Base-by-base conservation (phyloP, 2,329 filamentous ascomycete species). In the Geosmithia flava region DNA sequence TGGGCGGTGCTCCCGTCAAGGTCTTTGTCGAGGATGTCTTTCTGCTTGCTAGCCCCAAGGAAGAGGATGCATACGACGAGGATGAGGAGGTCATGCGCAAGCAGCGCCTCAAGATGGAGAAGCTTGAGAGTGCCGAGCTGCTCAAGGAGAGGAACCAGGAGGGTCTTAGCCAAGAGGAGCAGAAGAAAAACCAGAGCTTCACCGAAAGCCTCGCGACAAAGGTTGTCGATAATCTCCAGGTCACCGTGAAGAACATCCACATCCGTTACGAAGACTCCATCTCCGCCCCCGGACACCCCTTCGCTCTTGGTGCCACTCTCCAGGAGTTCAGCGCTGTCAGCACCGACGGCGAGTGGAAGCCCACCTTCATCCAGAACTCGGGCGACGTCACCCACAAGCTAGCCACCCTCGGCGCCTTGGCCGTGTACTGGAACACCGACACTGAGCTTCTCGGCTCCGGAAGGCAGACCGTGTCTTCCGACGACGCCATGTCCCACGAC, bases 371-470 rank as follows among this genome's bases (percentile, higher is more conserved):
- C 56, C 88, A 96, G 63, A 86, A 91, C 54, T 85, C 86, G 1
- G 81, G 81, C 44, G 75, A 76, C 27, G 85, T 84, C 13, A 96
- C 90, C 20, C 87, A 98, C 70, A 99, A 99, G 67, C 75, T 98
- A 44, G 93, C 90, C 6, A 94, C 85, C 2, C 74, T 99, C 16
- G 88, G 87, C 30, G 88, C 90, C 5, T 69, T 99, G 46, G 89
- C 93, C 2, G 78, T 97, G 10, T 99, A 99, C 66, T 99, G 94
- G 93, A 94, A 98, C 63, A 98, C 93, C 1, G 91, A 99, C 63
- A 80, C 89, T 1, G 75, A 83, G 23, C 75, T 98, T 3, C 74
- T 97, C 42, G 88, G 89, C 13, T 82, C 85, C 4, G 89, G 89
- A 7, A 83, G 85, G 55, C 87, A 93, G 54, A 78, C 79, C 3